phyloP scores from a whole-genome alignment of 805 yeast genomes.

The Saitoella complicata region DNA sequence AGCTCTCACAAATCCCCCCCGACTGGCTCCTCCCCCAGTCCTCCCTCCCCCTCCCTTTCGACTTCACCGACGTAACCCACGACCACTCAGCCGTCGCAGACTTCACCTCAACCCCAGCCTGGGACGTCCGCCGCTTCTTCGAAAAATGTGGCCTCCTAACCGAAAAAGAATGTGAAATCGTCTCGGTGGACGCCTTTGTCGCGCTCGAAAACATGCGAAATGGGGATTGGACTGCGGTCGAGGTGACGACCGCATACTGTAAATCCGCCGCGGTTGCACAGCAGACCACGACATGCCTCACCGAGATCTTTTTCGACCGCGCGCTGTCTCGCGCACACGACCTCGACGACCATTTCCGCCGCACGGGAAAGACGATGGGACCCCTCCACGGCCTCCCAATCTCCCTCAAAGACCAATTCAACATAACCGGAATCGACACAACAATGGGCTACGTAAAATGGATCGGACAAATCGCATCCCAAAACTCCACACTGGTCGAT shows the following conservation, averaged over 20 bases:
- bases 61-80: no score
- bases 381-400: constrained; percentile 58
- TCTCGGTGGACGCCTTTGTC: no score
- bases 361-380: constrained; percentile 40
- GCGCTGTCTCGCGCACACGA: background rate
- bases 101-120: no score
- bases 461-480: constrained; percentile 25
- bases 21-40: no score
- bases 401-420: constrained; percentile 51
- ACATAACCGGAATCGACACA: constrained; percentile 37
- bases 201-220: no score
- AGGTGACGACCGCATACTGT: background rate
- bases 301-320: background rate
- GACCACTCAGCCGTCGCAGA: no score
- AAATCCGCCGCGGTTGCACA: background rate
- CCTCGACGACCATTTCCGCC: constrained; percentile 14
- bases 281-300: background rate
- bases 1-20: no score
- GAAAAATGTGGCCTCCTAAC: no score
- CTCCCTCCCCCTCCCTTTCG: no score
- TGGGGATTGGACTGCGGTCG: background rate
- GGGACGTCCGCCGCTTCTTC: no score
- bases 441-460: constrained; percentile 19
- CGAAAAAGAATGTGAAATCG: no score
- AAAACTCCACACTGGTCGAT: constrained; percentile 32